Base-by-base conservation (phyloP, 257 asterid genomes). In the Salvia splendens region DNA sequence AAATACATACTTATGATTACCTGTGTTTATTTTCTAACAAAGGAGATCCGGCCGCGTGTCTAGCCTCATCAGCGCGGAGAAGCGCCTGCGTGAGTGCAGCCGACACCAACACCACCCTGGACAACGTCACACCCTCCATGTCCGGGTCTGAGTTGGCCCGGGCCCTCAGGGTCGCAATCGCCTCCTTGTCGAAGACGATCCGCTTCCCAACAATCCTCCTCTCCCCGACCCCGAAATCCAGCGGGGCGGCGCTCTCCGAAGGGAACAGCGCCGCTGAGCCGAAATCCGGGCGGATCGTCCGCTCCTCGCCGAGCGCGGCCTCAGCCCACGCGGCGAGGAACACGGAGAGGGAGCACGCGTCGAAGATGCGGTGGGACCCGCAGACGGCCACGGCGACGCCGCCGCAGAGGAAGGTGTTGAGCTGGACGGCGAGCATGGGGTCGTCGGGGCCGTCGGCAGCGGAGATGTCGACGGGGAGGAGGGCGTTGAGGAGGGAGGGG, bases 31-130 rank as follows among this genome's bases (percentile, higher is more conserved):
- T 24, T 24, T 24, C 30, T 24, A 24, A 24, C 2, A 24, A 1
- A 0, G 30, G 1, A 24, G 30, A 24, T 24, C 20, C 35, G 14
- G 1, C 40, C 1, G 67, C 61, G 33, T 43, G 54, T 15, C 14
- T 55, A 5, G 40, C 61, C n/a, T 12, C 58, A 32, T 72, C 77
- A 5, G 62, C 51, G 1, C 77, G 47, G 8, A 55, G n/a, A 4
- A 72, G 52, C 0, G 61, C 76, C 12, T 54, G 66, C 6, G 71
- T 43, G 8, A 72, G 16, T 11, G 45, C 14, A 2, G 76, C 50
- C 8, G 66, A 64, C 30, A 64, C 76, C 51, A 54, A 50, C 56
- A 64, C 48, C 8, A 63, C 76, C 65, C 70, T 71, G 2, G 76
- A 71, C 5, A 28, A 28, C 4, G 9, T 0, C 1, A 6, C 9